These are phyloP conservation scores for Trametes versicolor DNA, from an alignment of 1,284 basidiomycete genomes.

Conservation along the genomic window DNA sequence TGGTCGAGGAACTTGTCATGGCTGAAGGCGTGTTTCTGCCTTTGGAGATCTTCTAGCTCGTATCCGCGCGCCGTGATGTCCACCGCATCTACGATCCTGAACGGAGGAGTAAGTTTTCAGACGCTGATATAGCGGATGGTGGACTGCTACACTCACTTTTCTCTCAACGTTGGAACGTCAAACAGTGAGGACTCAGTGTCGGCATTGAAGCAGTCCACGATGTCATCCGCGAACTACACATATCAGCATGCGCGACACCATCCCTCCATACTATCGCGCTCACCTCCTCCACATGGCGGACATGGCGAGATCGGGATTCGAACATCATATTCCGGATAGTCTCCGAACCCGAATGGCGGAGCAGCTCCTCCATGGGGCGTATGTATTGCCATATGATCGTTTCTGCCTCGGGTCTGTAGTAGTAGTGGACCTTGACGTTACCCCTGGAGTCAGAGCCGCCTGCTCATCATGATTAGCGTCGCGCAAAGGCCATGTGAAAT, in stretches of 20 bases:
- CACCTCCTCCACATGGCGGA: not conserved
- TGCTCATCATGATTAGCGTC: not conserved
- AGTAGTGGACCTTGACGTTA: not conserved
- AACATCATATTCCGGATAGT: not conserved
- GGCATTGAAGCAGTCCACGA: too few relatives aligned
- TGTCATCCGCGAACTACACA: too few relatives aligned
- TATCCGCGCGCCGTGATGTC: not conserved
- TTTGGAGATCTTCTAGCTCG: not conserved
- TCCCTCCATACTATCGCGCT: too few relatives aligned
- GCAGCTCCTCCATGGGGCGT: not conserved
- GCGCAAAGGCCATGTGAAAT: not conserved
- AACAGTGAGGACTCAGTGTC: too few relatives aligned
- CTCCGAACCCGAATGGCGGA: not conserved
- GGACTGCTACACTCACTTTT: not conserved
- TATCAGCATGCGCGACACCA: too few relatives aligned
- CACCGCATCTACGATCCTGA: not conserved
- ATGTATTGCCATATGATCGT: not conserved
- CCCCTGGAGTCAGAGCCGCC: not conserved
- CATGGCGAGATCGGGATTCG: not conserved
- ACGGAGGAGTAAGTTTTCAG: not conserved
- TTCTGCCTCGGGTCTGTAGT: not conserved
- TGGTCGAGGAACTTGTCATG: not conserved
- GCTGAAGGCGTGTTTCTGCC: not conserved
- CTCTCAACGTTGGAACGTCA: not conserved
- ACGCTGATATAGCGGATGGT: not conserved